Base-by-base conservation (phyloP, 495 filamentous ascomycete species). In the Cladorrhinum samala region DNA sequence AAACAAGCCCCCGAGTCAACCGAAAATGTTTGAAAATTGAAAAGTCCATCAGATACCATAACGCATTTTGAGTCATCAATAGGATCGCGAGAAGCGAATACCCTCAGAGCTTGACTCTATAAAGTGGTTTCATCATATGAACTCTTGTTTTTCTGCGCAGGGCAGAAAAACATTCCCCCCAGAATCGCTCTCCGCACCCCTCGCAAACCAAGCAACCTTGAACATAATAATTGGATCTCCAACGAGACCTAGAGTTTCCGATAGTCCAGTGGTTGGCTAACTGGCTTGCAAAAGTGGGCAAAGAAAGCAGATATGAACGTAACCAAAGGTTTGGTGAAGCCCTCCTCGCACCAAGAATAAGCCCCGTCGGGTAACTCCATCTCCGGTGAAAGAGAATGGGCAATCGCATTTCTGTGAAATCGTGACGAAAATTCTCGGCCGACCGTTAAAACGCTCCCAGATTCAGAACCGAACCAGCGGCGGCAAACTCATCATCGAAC, bases 81-180 rank as follows among this genome's bases (percentile, higher is more conserved):
- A 66, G 62, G 61, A 61, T 55, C 52, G 27, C 27, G 27, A 33
- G 54, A n/a, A 59, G 58, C 54, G 55, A 55, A 42, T 52, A 48
- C 58, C 79, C 80, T 97, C 88, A 86, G 92, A 87, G 92, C 92
- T 98, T 98, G 92, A 98, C 92, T 98, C 93, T 96, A 95, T 90
- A 82, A 82, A 84, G 87, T 79, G 71, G 78, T 75, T 83, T 97
- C 92, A 97, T 97, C 92, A 96, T 76, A 50, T 85, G 83, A 89
- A 95, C 84, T 75, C 51, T 27, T 48, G 62, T 53, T 56, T 54
- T 61, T 80, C 74, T 78, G 55, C 59, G 60, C 58, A 57, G 57
- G 59, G 33, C 43, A 9, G 2, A 3, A 16, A n/a, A 33, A 33
- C 6, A 11, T 16, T 19, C 3, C 42, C 42, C 42, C 42, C 42